These are phyloP conservation scores for Epichloe scottii DNA, from an alignment of 2,329 filamentous ascomycete genomes.

Conservation along the genomic window DNA sequence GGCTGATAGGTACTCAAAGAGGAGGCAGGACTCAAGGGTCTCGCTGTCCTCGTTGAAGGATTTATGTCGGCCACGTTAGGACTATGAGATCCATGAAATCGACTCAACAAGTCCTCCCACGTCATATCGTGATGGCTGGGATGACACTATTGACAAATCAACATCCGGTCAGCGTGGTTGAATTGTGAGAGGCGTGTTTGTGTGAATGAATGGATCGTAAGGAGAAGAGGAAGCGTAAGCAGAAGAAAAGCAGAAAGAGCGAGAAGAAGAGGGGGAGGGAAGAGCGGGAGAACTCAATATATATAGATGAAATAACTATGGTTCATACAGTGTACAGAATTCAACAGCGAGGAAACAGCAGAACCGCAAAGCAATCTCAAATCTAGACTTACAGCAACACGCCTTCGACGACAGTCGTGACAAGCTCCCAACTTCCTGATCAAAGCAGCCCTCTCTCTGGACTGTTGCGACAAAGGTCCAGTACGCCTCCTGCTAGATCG, in stretches of 20 bases:
- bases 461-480: slow-evolving; percentile 44
- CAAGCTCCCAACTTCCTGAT: slow-evolving; percentile 49
- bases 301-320: too few species aligned
- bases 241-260: not conserved
- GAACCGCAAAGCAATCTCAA: not conserved
- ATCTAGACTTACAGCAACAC: slow-evolving; percentile 41
- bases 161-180: not conserved
- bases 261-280: not conserved
- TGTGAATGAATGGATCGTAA: too few species aligned
- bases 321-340: too few species aligned
- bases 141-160: slow-evolving; percentile 33
- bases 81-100: slow-evolving; percentile 40
- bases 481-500: slow-evolving; percentile 46
- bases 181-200: slow-evolving; percentile 2
- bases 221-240: too few species aligned
- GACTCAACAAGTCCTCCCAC: slow-evolving; percentile 45
- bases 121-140: slow-evolving; percentile 48
- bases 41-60: slow-evolving; percentile 26
- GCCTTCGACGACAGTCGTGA: slow-evolving; percentile 39
- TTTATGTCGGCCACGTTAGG: slow-evolving; percentile 37
- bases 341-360: too few species aligned
- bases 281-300: not conserved
- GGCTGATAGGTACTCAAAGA: slow-evolving; percentile 22
- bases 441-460: slow-evolving; percentile 45
- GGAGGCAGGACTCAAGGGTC: slow-evolving; percentile 37